Evolutionary conservation across 2,329 filamentous ascomycete genomes (phyloP), one percentile per base, ranked within the genome.

Genomic region (Aspergillus flavus): DNA sequence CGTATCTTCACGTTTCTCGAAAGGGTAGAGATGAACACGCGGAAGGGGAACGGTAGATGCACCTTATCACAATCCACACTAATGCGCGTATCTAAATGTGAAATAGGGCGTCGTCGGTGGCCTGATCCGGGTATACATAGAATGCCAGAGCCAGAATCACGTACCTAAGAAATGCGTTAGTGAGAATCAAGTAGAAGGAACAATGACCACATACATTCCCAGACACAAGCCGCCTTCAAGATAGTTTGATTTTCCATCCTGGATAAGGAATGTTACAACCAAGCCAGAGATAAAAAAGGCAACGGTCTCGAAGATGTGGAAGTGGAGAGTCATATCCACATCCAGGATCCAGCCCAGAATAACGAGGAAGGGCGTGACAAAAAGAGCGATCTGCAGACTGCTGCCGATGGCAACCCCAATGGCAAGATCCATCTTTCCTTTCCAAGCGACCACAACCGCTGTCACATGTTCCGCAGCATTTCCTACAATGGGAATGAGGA

Each of bases 211-310:
- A 64, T 79, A 84, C 83, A 84, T 81, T 73, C 83, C 83, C 65
- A 85, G 68, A 61, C 88, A 85, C 87, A 94, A 91, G 55, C 90
- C 90, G 52, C 91, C 91, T 76, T 94, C 91, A 26, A 94, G 85
- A 70, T 94, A 94, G 77, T 94, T 95, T 16, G 89, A 92, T 77
- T 91, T 92, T 72, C 92, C 92, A 72, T 94, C 92, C 73, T 92
- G 89, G 50, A 94, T 89, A 3, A 91, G 77, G 88, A 93, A 61
- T 10, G 80, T 91, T 39, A 93, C 90, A 36, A 93, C 89, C 48
- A 93, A 78, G 2, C 91, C 89, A 11, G 89, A 91, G 59, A 93
- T 83, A 61, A 90, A 91, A 76, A 93, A 93, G 1, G 90, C 87
- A 46, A 93, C 88, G 0, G 91, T 93, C 80, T 93, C 89, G 71